These are phyloP conservation scores for Cryptococcus wingfieldii DNA, from an alignment of 1,284 basidiomycete genomes.

Conservation along the genomic window DNA sequence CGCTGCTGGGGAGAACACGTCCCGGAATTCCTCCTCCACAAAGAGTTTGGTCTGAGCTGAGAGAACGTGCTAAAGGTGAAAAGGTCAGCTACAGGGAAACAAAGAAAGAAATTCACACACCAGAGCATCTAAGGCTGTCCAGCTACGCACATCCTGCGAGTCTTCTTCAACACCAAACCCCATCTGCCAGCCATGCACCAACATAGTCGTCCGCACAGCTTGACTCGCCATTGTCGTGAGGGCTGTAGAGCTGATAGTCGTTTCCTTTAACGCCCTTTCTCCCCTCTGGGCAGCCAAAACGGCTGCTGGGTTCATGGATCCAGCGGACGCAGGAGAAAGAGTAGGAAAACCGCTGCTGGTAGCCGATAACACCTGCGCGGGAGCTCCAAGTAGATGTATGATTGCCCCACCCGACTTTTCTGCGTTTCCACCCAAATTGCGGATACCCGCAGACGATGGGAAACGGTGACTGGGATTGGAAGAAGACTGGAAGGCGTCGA, in stretches of 20 bases:
- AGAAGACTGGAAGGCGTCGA: conserved; percentile 22
- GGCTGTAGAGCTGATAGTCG: conserved; percentile 10
- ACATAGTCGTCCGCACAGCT: conserved; percentile 17
- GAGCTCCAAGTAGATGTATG: conserved; percentile 35
- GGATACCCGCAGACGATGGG: conserved; percentile 27
- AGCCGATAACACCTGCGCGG: conserved; percentile 22
- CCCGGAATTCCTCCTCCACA: conserved; percentile 37
- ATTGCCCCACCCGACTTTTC: conserved; percentile 27
- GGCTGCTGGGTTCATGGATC: neutral
- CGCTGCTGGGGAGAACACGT: conserved; percentile 28
- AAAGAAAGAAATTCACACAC: conserved; percentile 18
- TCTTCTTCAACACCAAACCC: conserved; percentile 13
- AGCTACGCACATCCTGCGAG: conserved; percentile 21
- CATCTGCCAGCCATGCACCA: conserved; percentile 31
- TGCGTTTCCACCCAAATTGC: conserved; percentile 7
- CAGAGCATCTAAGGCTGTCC: conserved; percentile 34
- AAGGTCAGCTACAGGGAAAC: neutral
- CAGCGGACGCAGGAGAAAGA: conserved; percentile 4
- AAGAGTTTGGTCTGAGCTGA: conserved; percentile 32
- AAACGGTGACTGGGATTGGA: conserved; percentile 25
- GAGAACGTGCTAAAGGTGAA: conserved; percentile 22
- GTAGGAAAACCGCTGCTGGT: conserved; percentile 16
- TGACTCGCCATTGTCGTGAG: conserved; percentile 12
- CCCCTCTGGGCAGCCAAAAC: neutral
- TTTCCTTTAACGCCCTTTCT: conserved; percentile 8